These are phyloP conservation scores for Triticum aestivum DNA, from an alignment of 176 grass and related monocot genomes.

Conservation along the genomic window DNA sequence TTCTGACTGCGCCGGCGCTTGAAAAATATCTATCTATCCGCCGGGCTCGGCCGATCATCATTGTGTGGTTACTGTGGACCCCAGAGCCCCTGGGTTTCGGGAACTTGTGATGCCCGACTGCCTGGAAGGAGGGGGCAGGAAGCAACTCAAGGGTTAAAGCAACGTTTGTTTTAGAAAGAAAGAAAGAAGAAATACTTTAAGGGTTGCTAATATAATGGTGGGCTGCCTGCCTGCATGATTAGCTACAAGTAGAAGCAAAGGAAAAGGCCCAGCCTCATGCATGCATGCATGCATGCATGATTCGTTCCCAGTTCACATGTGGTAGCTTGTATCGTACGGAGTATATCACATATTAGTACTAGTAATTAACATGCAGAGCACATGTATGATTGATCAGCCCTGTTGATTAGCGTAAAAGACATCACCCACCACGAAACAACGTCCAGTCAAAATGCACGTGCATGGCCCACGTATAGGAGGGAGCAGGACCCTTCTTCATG, in stretches of 20 bases:
- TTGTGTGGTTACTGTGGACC: neutral
- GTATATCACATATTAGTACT: neutral
- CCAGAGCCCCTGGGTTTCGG: neutral
- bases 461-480: no score
- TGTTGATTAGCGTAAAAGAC: slow-evolving; percentile 9
- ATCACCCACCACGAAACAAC: neutral
- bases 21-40: slow-evolving; percentile 33
- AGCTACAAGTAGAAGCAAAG: neutral
- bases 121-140: slow-evolving; percentile 44
- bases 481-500: no score
- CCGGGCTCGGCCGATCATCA: neutral
- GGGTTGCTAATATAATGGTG: neutral
- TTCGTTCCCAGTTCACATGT: neutral
- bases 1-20: neutral
- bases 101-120: slow-evolving; percentile 22
- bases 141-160: slow-evolving; percentile 23
- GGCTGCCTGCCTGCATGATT: neutral
- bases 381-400: neutral
- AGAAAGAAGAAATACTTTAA: neutral
- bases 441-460: neutral
- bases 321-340: neutral
- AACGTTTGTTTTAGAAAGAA: neutral
- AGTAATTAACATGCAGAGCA: neutral
- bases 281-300: neutral
- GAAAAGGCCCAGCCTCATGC: neutral